Conservation (phyloP, 768 basidiomycete species). For the Strobilomyces confusus region DNA sequence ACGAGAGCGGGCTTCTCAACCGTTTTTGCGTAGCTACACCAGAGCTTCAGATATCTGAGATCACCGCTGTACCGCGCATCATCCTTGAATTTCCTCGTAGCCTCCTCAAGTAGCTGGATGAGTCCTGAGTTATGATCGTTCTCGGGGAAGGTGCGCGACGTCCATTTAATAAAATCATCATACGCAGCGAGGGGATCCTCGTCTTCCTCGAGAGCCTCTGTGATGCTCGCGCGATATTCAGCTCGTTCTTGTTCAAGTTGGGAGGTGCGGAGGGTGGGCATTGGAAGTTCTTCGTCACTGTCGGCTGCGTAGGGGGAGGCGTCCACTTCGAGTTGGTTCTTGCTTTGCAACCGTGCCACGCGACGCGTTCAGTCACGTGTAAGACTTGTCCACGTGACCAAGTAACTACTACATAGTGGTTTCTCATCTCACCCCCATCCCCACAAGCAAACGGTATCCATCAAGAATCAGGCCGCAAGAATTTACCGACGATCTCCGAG, state of each 20-base stretch:
- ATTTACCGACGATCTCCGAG: conserved; percentile 15
- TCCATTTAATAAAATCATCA: conserved; percentile 88
- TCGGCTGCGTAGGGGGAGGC: neutral
- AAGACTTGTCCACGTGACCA: no score
- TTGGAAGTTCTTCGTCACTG: conserved; percentile 9
- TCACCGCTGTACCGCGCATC: conserved; percentile 87
- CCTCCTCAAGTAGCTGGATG: conserved; percentile 76
- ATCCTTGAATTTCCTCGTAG: conserved; percentile 73
- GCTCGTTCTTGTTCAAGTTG: conserved; percentile 30
- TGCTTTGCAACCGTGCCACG: conserved; percentile 16
- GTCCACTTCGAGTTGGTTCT: conserved; percentile 9
- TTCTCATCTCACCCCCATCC: no score
- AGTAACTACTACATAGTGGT: no score
- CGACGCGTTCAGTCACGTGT: conserved; percentile 32
- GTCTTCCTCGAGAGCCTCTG: conserved; percentile 59
- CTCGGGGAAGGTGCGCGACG: conserved; percentile 72
- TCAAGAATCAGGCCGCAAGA: neutral
- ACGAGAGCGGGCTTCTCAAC: conserved; percentile 66
- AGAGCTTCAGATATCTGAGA: conserved; percentile 86
- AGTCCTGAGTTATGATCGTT: conserved; percentile 68
- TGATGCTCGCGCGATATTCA: conserved; percentile 38
- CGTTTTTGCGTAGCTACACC: conserved; percentile 82
- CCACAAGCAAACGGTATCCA: no score
- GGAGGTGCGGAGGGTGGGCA: conserved; percentile 24
- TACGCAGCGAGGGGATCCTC: conserved; percentile 87